Base-by-base conservation (phyloP, 164 flowering plant species). In the Dillenia turbinata region DNA sequence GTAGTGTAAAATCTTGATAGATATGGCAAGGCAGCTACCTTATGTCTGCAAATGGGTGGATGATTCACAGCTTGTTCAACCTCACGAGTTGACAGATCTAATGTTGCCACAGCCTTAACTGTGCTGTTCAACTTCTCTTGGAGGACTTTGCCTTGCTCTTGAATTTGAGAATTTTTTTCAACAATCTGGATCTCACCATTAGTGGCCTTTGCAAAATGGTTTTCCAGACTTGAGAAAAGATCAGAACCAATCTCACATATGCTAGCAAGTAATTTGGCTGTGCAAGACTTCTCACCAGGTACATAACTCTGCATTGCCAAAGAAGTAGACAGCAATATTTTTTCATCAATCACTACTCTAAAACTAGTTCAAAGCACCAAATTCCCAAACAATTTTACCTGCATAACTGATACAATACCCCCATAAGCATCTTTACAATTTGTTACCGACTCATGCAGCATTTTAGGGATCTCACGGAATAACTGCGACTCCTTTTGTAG, bases 181-280 rank as follows among this genome's bases (percentile, higher is more conserved):
- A 22, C 10, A 46, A 65, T 49, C 47, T 67, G 56, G 46, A n/a
- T 63, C 16, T 68, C 45, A 49, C 67, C 72, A 60, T 79, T 78
- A 13, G 64, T 44, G 59, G 72, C 76, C 71, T 44, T 52, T 46
- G 66, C 60, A 60, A 82, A 73, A 75, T 82, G 82, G 26, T 78
- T 65, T 76, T 87, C 98, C 62, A 93, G 65, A 61, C 81, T 80
- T 60, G 96, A 82, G 62, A 93, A 76, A 56, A 90, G 83, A 62
- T 55, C 61, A 10, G 56, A 52, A 22, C 87, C 89, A 69, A 93
- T 77, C 59, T 90, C 92, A 62, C 73, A 71, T 65, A 80, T 76
- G 67, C 81, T 64, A 57, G 87, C 77, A 5, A 90, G 73, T 69
- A 87, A 66, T 59, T 82, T 81, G 60, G 74, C 73, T 45, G 78